phyloP scores from a whole-genome alignment of 345 rosid species.

The Bruguiera gymnorhiza region DNA sequence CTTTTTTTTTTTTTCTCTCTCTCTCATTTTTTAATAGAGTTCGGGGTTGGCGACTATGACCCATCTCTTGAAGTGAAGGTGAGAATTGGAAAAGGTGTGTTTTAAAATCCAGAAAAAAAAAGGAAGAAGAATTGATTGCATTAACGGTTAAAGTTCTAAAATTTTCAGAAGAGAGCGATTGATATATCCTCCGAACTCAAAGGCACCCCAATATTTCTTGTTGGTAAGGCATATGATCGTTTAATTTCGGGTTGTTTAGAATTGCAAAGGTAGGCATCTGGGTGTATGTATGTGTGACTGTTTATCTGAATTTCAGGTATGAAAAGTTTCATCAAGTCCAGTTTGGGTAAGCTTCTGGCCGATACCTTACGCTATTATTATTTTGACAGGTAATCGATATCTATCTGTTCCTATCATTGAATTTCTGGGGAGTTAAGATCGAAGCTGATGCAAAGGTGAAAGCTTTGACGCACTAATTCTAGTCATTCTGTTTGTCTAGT shows the following conservation, averaged over 20 bases:
- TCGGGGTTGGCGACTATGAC: conserved; percentile 30
- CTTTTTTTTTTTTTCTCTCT: background rate
- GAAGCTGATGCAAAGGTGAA: background rate
- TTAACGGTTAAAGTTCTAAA: conserved; percentile 24
- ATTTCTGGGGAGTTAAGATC: background rate
- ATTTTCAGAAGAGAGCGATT: conserved; percentile 62
- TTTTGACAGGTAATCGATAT: conserved; percentile 60
- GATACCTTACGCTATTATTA: conserved; percentile 65
- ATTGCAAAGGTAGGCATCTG: too few species aligned
- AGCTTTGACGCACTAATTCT: background rate
- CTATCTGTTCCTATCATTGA: background rate
- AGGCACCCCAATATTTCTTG: conserved; percentile 78
- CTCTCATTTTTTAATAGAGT: conserved; percentile 6
- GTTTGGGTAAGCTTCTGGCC: conserved; percentile 61
- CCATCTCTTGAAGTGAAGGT: conserved; percentile 40
- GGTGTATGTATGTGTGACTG: too few species aligned
- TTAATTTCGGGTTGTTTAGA: background rate
- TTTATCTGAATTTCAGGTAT: conserved; percentile 40
- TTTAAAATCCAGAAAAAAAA: background rate
- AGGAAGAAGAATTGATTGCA: conserved; percentile 16
- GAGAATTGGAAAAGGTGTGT: background rate
- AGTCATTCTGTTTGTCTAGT: conserved; percentile 36
- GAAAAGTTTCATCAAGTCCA: conserved; percentile 53
- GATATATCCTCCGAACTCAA: conserved; percentile 54
- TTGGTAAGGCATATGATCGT: conserved; percentile 49